These are phyloP conservation scores for Cicer yamashitae DNA, from an alignment of 306 rosid genomes.

Conservation along the genomic window DNA sequence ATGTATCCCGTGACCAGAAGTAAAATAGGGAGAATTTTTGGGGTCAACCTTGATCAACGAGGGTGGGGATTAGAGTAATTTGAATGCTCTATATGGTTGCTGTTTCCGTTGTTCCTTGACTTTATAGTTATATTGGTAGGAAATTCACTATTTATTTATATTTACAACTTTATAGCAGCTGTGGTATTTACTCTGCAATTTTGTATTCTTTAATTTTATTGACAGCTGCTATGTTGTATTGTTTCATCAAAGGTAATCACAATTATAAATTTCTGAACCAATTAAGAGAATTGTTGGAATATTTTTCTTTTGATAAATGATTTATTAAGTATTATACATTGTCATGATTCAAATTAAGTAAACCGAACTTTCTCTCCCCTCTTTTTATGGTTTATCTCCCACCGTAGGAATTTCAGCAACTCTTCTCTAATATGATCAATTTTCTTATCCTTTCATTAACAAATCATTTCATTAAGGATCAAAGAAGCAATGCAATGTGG, in stretches of 20 bases:
- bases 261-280: background rate
- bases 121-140: constrained; percentile 32
- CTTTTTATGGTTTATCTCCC: too few relatives aligned
- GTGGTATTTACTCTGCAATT: constrained; percentile 25
- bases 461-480: too few relatives aligned
- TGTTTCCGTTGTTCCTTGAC: background rate
- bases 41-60: constrained; percentile 28
- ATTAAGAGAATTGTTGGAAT: background rate
- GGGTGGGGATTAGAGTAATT: constrained; percentile 30
- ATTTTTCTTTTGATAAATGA: too few relatives aligned
- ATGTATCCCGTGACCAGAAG: background rate
- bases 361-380: too few relatives aligned
- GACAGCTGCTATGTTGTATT: constrained; percentile 20
- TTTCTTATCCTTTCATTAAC: too few relatives aligned
- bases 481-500: too few relatives aligned
- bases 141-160: background rate
- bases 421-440: too few relatives aligned
- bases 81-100: constrained; percentile 22
- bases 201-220: constrained; percentile 38
- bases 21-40: constrained; percentile 21
- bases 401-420: too few relatives aligned
- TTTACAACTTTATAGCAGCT: constrained; percentile 13
- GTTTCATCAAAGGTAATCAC: background rate
- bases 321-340: too few relatives aligned
- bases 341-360: too few relatives aligned